Conservation (phyloP, 1,139 yeast genomes). For the Candida anutae region DNA sequence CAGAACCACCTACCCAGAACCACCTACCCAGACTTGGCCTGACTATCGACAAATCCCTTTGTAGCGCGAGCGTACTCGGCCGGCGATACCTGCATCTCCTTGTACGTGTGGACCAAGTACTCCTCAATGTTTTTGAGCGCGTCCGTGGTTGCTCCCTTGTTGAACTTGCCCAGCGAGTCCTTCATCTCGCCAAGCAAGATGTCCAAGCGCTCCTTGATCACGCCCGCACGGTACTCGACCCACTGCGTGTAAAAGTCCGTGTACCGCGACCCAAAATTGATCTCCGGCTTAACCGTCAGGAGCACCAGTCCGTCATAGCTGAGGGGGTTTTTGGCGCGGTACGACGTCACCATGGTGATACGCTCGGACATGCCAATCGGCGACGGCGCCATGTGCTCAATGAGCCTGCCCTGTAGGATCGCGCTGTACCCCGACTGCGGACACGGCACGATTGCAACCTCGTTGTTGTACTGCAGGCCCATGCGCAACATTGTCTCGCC, state of each 20-base stretch:
- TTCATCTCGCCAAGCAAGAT: constrained; percentile 14
- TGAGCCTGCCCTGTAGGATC: too few species aligned
- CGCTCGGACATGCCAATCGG: constrained; percentile 47
- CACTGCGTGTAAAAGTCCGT: constrained; percentile 30
- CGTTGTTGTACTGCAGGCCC: too few species aligned
- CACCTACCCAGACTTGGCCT: too few species aligned
- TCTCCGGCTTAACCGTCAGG: constrained; percentile 31
- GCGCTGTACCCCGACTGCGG: too few species aligned
- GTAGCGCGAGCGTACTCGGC: too few species aligned
- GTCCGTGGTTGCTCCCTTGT: constrained; percentile 30
- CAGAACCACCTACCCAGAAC: too few species aligned
- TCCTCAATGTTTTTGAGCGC: constrained; percentile 29
- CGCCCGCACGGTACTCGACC: constrained; percentile 21
- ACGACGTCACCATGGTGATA: constrained; percentile 41
- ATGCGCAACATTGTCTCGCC: too few species aligned
- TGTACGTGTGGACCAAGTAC: constrained; percentile 34
- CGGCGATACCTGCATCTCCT: constrained; percentile 35
- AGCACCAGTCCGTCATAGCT: constrained; percentile 23
- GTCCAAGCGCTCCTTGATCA: constrained; percentile 27
- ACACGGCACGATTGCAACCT: too few species aligned
- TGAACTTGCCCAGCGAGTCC: constrained; percentile 21
- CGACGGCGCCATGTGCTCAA: too few species aligned
- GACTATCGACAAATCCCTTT: too few species aligned
- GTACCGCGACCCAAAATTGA: constrained; percentile 26
- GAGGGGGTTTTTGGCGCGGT: constrained; percentile 23